Evolutionary conservation across 2,329 filamentous ascomycete species (phyloP).

Genomic region (Claviceps spartinae): DNA sequence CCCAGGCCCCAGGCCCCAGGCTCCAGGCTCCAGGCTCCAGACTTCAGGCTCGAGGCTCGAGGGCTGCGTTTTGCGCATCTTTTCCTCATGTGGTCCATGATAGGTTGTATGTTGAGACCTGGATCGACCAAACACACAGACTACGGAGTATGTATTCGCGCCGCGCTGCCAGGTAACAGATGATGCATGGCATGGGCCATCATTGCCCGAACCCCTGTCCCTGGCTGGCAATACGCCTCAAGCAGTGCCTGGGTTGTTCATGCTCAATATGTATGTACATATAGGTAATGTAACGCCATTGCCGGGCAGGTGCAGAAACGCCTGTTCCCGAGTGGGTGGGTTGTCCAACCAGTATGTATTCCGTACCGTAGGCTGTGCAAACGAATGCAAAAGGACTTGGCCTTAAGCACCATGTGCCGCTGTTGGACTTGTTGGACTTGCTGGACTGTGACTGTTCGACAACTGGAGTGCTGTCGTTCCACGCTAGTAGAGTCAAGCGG

Average conservation of each 20-base stretch:
- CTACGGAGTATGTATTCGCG: too few species aligned
- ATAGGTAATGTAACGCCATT: too few species aligned
- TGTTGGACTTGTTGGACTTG: conserved; percentile 4
- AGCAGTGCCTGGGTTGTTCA: neutral
- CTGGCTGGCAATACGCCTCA: neutral
- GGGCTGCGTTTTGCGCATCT: too few species aligned
- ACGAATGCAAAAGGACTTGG: conserved; percentile 11
- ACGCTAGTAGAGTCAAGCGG: too few species aligned
- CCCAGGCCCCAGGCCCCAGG: too few species aligned
- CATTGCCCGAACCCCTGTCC: neutral
- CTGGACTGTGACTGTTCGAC: too few species aligned
- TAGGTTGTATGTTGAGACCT: neutral
- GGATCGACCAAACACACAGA: neutral
- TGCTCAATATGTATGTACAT: neutral
- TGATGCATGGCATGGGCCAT: neutral
- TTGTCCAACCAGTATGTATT: conserved; percentile 6
- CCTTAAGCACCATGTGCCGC: conserved; percentile 1
- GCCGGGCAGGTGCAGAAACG: neutral
- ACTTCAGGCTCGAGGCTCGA: too few species aligned
- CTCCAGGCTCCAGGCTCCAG: too few species aligned
- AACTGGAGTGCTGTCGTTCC: too few species aligned
- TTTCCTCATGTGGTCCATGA: too few species aligned
- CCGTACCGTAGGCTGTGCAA: conserved; percentile 7
- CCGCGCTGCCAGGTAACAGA: neutral
- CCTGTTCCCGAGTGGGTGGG: conserved; percentile 5